Evolutionary conservation across 441 rosid genomes (phyloP).

Genomic region (Erysimum cheiri): DNA sequence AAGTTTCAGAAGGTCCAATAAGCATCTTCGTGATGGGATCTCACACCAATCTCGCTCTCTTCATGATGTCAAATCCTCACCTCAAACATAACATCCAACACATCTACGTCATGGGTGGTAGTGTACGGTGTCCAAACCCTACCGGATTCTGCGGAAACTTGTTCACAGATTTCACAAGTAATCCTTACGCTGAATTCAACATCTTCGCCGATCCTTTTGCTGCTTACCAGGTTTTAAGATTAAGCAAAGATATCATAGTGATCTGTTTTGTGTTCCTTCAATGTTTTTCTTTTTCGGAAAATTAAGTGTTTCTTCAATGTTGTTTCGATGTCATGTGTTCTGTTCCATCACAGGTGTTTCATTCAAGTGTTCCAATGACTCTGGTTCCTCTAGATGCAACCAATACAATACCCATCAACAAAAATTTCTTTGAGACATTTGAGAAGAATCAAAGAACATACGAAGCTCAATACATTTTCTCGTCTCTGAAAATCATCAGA

Average conservation of each 20-base stretch:
- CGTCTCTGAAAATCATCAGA: conserved; percentile 70
- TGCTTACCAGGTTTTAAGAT: conserved; percentile 62
- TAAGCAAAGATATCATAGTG: not conserved
- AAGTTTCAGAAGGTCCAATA: conserved; percentile 72
- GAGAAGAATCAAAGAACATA: conserved; percentile 65
- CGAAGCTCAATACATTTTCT: conserved; percentile 82
- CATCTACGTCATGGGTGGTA: conserved; percentile 86
- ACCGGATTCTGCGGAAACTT: conserved; percentile 82
- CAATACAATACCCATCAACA: conserved; percentile 68
- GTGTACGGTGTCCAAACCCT: conserved; percentile 64
- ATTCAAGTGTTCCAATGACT: conserved; percentile 85
- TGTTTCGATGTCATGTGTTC: not conserved
- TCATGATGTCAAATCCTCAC: conserved; percentile 77
- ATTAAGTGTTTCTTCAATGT: not conserved
- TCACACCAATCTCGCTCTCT: conserved; percentile 78
- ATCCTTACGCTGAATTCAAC: conserved; percentile 93
- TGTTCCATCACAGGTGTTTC: conserved; percentile 65
- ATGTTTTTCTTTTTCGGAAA: not conserved
- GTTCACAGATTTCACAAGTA: conserved; percentile 62
- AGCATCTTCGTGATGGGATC: conserved; percentile 62
- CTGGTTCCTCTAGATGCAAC: conserved; percentile 93
- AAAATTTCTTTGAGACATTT: conserved; percentile 63
- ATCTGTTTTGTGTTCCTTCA: not conserved
- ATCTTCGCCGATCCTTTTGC: conserved; percentile 88
- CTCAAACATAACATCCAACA: conserved; percentile 77